Conservation (phyloP, 352 stramenopile genomes). For the Phytophthora uliginosa region DNA sequence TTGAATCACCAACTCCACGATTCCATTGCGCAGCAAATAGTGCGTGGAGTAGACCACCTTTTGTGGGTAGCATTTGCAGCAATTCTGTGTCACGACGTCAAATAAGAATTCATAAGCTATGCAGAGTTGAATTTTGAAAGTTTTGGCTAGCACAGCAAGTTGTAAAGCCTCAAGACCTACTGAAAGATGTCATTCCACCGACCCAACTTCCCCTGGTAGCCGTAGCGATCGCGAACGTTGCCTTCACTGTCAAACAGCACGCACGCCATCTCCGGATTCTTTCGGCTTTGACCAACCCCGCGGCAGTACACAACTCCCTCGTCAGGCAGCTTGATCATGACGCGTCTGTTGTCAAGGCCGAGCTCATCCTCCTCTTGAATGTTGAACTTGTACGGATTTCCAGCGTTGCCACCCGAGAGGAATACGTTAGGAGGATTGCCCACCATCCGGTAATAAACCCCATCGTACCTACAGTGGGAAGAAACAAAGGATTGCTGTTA, state of each 20-base stretch:
- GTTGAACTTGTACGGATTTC: slow-evolving; percentile 17
- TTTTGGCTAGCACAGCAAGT: background rate
- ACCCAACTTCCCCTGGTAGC: slow-evolving; percentile 16
- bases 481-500: background rate
- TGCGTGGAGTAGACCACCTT: slow-evolving; percentile 32
- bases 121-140: too few species aligned
- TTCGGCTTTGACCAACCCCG: slow-evolving; percentile 2
- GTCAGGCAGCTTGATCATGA: slow-evolving; percentile 26
- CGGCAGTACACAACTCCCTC: slow-evolving; percentile 25
- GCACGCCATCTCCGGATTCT: slow-evolving; percentile 26
- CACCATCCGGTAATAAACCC: slow-evolving; percentile 16
- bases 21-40: slow-evolving; percentile 57
- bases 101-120: too few species aligned
- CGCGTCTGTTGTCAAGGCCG: slow-evolving; percentile 16
- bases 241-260: slow-evolving; percentile 24
- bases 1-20: slow-evolving; percentile 60
- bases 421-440: slow-evolving; percentile 4
- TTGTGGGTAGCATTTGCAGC: too few species aligned
- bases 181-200: slow-evolving; percentile 29
- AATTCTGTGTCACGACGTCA: too few species aligned
- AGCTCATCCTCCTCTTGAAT: slow-evolving; percentile 22
- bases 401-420: slow-evolving; percentile 14
- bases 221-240: slow-evolving; percentile 14
- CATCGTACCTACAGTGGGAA: background rate
- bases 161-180: background rate